Evolutionary conservation across 331 rosid genomes (phyloP).

Genomic region (Dryas integrifolia): DNA sequence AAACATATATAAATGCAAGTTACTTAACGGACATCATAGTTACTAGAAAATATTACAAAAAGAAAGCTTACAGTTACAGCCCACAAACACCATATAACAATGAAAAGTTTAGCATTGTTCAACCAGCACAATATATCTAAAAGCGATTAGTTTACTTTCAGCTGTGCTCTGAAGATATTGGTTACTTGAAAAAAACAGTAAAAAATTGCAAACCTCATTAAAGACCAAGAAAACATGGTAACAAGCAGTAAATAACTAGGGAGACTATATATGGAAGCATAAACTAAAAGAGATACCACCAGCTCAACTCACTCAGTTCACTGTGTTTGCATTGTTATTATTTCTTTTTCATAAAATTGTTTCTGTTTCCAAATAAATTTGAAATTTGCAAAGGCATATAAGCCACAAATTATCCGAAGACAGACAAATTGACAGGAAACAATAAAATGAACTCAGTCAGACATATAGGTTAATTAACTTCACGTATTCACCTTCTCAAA

Average conservation of each 20-base stretch:
- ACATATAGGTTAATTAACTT: conserved; percentile 15
- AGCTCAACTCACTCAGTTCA: neutral
- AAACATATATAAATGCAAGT: conserved; percentile 26
- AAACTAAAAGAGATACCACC: neutral
- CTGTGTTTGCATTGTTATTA: neutral
- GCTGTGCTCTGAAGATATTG: neutral
- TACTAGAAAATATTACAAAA: neutral
- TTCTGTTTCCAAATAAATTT: too few relatives aligned
- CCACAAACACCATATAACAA: neutral
- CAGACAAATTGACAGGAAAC: conserved; percentile 4
- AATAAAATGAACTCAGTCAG: neutral
- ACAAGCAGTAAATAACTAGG: neutral
- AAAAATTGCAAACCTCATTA: neutral
- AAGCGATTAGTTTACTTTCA: neutral
- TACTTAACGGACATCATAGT: conserved; percentile 6
- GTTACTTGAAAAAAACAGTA: neutral
- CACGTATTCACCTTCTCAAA: conserved; percentile 66
- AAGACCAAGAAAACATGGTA: conserved; percentile 1
- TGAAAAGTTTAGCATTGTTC: neutral
- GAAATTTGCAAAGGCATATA: neutral
- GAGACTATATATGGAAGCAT: conserved; percentile 7
- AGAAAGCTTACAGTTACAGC: neutral
- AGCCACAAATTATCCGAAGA: neutral
- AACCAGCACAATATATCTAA: neutral
- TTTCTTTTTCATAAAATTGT: too few relatives aligned